Conservation (phyloP, 495 filamentous ascomycete genomes). For the Hapsidospora chrysogenum region DNA sequence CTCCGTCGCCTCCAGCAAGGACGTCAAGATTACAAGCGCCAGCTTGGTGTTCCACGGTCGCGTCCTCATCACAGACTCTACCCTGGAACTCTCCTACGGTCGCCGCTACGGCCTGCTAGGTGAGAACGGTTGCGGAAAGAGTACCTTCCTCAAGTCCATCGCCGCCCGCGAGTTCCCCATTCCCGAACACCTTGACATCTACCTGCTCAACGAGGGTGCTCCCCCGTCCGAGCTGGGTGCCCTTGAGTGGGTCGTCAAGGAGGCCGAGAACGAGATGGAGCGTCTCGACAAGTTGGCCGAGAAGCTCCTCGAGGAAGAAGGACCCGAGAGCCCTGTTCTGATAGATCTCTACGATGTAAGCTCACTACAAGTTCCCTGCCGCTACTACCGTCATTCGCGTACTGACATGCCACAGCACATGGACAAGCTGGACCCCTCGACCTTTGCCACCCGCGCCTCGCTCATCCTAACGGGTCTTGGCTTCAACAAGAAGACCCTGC, state of each 20-base stretch:
- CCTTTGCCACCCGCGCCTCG: conserved; percentile 91
- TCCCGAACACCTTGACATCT: conserved; percentile 95
- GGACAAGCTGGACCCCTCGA: conserved; percentile 99
- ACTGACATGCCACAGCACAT: conserved; percentile 49
- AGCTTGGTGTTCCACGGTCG: conserved; percentile 95
- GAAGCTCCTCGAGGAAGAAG: conserved; percentile 76
- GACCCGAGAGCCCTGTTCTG: conserved; percentile 78
- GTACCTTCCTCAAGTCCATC: conserved; percentile 89
- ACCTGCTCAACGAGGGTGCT: conserved; percentile 96
- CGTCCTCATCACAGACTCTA: conserved; percentile 85
- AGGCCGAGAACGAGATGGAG: conserved; percentile 88
- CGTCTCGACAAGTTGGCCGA: conserved; percentile 78
- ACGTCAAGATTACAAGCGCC: conserved; percentile 90
- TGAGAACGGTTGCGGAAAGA: conserved; percentile 99
- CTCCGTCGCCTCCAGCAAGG: conserved; percentile 65
- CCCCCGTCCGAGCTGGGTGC: conserved; percentile 76
- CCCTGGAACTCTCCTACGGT: conserved; percentile 81
- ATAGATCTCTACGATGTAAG: conserved; percentile 93
- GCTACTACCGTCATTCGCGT: not conserved
- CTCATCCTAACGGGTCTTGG: conserved; percentile 97
- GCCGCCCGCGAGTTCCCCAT: conserved; percentile 86
- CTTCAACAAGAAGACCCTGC: conserved; percentile 92
- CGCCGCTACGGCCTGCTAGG: conserved; percentile 89
- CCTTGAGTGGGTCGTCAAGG: conserved; percentile 88
- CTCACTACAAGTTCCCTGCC: conserved; percentile 4